These are phyloP conservation scores for Knufia fluminis DNA, from an alignment of 2,329 filamentous ascomycete species.

Conservation along the genomic window DNA sequence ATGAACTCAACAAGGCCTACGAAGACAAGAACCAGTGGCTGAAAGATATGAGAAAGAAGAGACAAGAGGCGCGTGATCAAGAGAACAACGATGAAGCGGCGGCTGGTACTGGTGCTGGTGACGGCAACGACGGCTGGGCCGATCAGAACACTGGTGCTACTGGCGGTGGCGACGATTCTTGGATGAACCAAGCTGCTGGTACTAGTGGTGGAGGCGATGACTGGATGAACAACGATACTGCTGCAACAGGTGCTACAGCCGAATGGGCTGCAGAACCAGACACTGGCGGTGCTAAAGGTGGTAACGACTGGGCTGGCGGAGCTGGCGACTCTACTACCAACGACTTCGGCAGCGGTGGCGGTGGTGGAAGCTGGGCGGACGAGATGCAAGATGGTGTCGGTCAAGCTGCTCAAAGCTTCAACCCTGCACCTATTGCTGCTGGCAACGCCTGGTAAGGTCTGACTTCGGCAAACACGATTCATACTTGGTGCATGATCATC, in stretches of 20 bases:
- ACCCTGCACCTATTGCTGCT: background rate
- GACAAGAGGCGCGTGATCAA: background rate
- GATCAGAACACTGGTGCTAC: background rate
- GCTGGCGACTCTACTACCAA: background rate
- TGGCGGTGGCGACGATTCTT: background rate
- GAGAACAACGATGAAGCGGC: background rate
- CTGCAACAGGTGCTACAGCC: background rate
- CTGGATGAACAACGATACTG: background rate
- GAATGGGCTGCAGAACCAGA: background rate
- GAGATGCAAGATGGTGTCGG: background rate
- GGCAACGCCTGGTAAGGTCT: background rate
- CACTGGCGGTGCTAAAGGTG: background rate
- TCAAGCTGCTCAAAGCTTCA: background rate
- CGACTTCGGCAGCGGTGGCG: background rate
- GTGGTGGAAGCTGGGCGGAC: slow-evolving; percentile 2
- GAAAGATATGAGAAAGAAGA: background rate
- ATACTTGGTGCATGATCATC: too few relatives aligned
- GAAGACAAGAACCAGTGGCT: slow-evolving; percentile 1
- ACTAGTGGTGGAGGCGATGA: background rate
- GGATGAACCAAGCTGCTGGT: background rate
- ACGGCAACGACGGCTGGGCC: background rate
- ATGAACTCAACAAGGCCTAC: background rate
- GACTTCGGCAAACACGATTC: background rate
- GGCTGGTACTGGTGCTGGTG: background rate
- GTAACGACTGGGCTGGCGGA: background rate